These are phyloP conservation scores for Amyloporia xantha DNA, from an alignment of 768 basidiomycete species.

Conservation along the genomic window DNA sequence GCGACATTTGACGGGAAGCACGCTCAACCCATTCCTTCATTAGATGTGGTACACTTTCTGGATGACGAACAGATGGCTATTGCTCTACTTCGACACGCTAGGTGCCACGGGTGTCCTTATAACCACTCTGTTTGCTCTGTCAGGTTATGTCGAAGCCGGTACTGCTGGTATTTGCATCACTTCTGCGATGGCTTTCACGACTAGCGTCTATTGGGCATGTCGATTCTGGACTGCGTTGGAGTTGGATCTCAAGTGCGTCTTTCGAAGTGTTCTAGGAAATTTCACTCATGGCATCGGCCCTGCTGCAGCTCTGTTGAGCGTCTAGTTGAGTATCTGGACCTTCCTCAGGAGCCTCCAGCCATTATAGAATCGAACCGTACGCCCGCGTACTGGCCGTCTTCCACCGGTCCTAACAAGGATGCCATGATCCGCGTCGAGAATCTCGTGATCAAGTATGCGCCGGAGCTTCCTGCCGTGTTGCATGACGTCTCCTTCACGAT, in stretches of 20 bases:
- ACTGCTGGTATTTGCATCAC: slow-evolving; percentile 71
- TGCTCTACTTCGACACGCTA: slow-evolving; percentile 76
- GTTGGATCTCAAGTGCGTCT: slow-evolving; percentile 64
- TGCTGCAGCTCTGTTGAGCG: slow-evolving; percentile 75
- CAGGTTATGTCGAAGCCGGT: slow-evolving; percentile 51
- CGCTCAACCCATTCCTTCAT: neutral
- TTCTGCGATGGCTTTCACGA: slow-evolving; percentile 59
- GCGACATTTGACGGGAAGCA: neutral
- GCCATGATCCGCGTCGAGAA: slow-evolving; percentile 65
- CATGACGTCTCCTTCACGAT: slow-evolving; percentile 70
- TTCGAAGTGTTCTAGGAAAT: too few species aligned
- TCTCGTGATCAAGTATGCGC: slow-evolving; percentile 74
- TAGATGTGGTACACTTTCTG: slow-evolving; percentile 85
- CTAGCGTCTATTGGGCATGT: slow-evolving; percentile 44
- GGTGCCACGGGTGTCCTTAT: slow-evolving; percentile 68
- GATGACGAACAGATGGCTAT: slow-evolving; percentile 86
- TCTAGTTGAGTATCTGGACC: slow-evolving; percentile 82
- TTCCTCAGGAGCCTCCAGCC: slow-evolving; percentile 82
- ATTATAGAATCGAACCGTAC: slow-evolving; percentile 67
- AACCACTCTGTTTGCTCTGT: slow-evolving; percentile 72
- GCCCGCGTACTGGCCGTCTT: slow-evolving; percentile 92
- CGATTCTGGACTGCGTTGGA: slow-evolving; percentile 53
- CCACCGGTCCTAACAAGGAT: slow-evolving; percentile 40
- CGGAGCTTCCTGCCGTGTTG: slow-evolving; percentile 77
- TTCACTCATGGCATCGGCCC: too few species aligned